Evolutionary conservation across 495 filamentous ascomycete species (phyloP), one percentile per base, ranked within the genome.

Genomic region (Penicillium mononematosum): DNA sequence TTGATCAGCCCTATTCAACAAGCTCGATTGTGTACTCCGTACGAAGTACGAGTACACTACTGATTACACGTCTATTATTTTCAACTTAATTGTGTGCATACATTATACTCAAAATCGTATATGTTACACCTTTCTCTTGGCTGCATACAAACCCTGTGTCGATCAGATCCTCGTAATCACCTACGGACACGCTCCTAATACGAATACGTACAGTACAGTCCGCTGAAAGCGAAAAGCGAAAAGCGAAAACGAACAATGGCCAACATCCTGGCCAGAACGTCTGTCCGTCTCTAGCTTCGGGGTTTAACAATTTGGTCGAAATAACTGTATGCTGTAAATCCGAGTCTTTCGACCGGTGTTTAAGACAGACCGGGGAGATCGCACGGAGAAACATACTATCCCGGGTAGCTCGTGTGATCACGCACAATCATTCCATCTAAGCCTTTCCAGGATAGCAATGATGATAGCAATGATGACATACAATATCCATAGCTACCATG

Each of bases 111-210:
- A 16, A 51, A 22, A 54, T 34, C 19, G 16, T 27, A 31, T 55
- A 8, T 12, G 29, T 39, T 55, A 12, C 16, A 36, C 14, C 10
- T 32, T 38, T 41, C 36, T 53, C 63, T 65, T 65, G 53, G 59
- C 63, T 52, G 50, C 55, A 55, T 61, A 27, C n/a, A 56, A 62
- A 41, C 63, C 63, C 53, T 62, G 59, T 46, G 63, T 29, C 56
- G 63, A 66, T 66, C 63, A 38, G 24, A 24, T 32, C 36, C 11
- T 14, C 16, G 47, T 48, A 32, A 7, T 31, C n/a, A 12, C 8
- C 4, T 49, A 34, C 5, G 25, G 24, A 49, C 45, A 24, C 53
- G 25, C 31, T n/a, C n/a, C 42, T 4, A 24, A 38, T 55, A 32
- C 53, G 44, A 34, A 45, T 55, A 32, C 53, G 44, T 32, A 55